A percentile compares a stretch with the other conserved stretches of the same genome.
phyloP scores from a whole-genome alignment of 352 stramenopile genomes.

The Phytophthora tubulina region DNA sequence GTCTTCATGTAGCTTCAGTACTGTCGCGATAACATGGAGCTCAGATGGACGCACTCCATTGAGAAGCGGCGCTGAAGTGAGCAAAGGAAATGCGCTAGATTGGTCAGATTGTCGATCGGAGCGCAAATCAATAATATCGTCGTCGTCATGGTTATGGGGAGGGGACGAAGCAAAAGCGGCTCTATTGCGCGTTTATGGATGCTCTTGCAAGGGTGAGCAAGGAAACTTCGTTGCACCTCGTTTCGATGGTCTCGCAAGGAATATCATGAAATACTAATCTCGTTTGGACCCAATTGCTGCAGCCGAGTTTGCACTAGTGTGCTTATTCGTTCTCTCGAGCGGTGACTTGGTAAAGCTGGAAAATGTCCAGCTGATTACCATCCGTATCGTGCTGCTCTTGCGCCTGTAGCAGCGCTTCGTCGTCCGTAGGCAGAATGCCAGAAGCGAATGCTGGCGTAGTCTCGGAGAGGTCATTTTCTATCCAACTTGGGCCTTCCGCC shows the following conservation, averaged over 20 bases:
- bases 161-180: not conserved
- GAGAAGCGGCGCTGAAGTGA: not conserved
- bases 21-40: not conserved
- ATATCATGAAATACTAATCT: too few relatives aligned
- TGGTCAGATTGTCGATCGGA: conserved; percentile 8
- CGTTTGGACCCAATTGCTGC: too few relatives aligned
- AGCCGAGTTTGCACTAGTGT: not conserved
- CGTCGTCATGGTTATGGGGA: conserved; percentile 9
- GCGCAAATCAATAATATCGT: not conserved
- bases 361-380: conserved; percentile 2
- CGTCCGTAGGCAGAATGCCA: not conserved
- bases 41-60: conserved; percentile 1
- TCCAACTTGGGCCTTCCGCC: too few relatives aligned
- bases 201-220: too few relatives aligned
- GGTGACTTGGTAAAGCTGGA: conserved; percentile 10
- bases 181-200: too few relatives aligned
- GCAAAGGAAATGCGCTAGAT: not conserved
- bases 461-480: too few relatives aligned
- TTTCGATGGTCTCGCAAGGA: too few relatives aligned
- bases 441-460: too few relatives aligned
- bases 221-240: too few relatives aligned
- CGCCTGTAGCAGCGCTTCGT: not conserved
- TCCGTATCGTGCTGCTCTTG: not conserved
- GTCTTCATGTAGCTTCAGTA: not conserved
- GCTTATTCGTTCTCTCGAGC: conserved; percentile 6